Evolutionary conservation across 2,329 filamentous ascomycete species (phyloP), one percentile per base, ranked within the genome.

Genomic region (Aspergillus novofumigatus): DNA sequence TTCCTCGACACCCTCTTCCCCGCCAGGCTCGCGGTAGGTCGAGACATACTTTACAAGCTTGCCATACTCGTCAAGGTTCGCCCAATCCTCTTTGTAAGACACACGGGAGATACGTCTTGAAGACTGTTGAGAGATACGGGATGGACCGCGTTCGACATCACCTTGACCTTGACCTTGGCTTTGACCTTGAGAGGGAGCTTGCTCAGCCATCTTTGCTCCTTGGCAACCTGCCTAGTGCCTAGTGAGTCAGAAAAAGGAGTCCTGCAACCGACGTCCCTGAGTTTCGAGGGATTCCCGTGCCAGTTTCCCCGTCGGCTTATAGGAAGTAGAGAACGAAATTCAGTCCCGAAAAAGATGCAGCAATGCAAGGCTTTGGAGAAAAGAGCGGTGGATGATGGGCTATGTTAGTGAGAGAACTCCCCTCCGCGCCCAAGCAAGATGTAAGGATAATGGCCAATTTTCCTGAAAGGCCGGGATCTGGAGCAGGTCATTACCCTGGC

Each of bases 11-110:
- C 71, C 72, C 49, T 76, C 75, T 3, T 73, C 75, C 26, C 44
- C 71, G 53, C 80, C 65, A 21, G 70, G 78, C 69, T 87, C 85
- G 65, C 82, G 81, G 74, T 86, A 88, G 62, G 83, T 84, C 51
- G 84, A 86, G 66, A 87, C 87, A 75, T 85, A 88, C 72, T 85
- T 83, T 65, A 87, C 83, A 41, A 88, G 80, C 56, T 84, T 84
- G 62, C 83, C 82, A 72, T 88, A 88, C 72, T 88, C 86, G 72
- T 87, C 85, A 71, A 75, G 62, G 29, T 64, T 70, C 3, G 63
- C 61, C 45, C 61, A 70, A 53, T 72, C 70, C 47, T 71, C 67
- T 23, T 68, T 71, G 41, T 70, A 59, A 28, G 72, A 74, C 3
- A 67, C 67, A 14, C 72, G 70, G 21, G 72, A 75, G 52, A 74